Evolutionary conservation across 148 eudicot species (phyloP).

Genomic region (Silene latifolia): DNA sequence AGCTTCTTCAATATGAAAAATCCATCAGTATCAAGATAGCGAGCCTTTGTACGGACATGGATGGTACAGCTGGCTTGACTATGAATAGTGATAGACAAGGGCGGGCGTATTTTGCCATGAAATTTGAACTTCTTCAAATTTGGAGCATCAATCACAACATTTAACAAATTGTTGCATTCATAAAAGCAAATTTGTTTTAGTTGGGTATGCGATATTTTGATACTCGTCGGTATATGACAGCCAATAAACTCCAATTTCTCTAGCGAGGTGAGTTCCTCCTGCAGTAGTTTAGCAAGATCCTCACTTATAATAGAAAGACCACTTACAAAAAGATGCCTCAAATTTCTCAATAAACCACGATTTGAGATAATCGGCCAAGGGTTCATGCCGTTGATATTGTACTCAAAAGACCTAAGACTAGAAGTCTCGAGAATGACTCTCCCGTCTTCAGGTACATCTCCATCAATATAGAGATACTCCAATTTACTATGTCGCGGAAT

Average conservation of each 20-base stretch:
- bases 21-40: not conserved
- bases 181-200: slow-evolving; percentile 7
- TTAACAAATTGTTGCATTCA: not conserved
- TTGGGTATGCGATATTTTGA: not conserved
- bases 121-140: not conserved
- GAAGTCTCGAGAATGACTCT: not conserved
- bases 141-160: slow-evolving; percentile 2
- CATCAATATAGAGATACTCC: not conserved
- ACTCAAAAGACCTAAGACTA: too few species aligned
- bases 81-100: not conserved
- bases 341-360: not conserved
- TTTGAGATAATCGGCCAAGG: not conserved
- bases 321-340: not conserved
- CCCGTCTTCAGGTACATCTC: not conserved
- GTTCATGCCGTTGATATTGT: too few species aligned
- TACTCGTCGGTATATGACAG: not conserved
- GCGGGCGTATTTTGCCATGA: not conserved
- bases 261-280: not conserved
- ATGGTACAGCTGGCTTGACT: not conserved
- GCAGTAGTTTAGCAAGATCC: not conserved
- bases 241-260: not conserved
- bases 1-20: slow-evolving; percentile 1
- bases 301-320: not conserved
- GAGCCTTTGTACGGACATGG: not conserved
- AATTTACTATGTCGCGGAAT: not conserved